Conservation (phyloP, 106 monocot genomes). For the Iris macrosiphon region DNA sequence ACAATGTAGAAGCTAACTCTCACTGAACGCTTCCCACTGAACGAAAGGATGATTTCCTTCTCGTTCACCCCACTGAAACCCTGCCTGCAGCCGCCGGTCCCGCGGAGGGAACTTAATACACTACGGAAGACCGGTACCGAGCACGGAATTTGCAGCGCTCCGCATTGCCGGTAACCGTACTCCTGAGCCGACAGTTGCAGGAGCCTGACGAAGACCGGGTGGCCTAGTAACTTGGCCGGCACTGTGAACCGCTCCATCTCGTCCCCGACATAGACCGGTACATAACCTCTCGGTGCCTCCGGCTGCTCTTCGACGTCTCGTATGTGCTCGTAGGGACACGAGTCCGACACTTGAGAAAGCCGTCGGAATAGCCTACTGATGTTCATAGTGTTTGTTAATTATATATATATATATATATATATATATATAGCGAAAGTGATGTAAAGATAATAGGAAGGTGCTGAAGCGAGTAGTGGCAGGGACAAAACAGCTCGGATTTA, state of each 20-base stretch:
- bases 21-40: too few species aligned
- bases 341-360: conserved; percentile 32
- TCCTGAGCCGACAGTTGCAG: conserved; percentile 39
- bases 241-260: conserved; percentile 57
- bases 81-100: not conserved
- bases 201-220: conserved; percentile 36
- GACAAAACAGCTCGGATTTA: too few species aligned
- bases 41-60: too few species aligned
- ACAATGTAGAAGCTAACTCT: too few species aligned
- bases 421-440: too few species aligned
- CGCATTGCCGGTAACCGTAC: conserved; percentile 54
- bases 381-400: too few species aligned
- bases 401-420: too few species aligned
- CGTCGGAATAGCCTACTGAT: conserved; percentile 43
- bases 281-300: conserved; percentile 46
- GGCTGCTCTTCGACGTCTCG: not conserved
- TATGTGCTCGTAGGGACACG: conserved; percentile 10
- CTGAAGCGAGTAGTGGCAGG: not conserved
- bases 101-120: conserved; percentile 15
- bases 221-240: conserved; percentile 25
- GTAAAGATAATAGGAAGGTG: not conserved
- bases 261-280: conserved; percentile 57
- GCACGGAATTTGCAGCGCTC: conserved; percentile 50
- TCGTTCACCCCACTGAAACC: not conserved
- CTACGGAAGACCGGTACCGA: conserved; percentile 30